Evolutionary conservation across 2,329 filamentous ascomycete genomes (phyloP).

Genomic region (Byssochlamys sp.): DNA sequence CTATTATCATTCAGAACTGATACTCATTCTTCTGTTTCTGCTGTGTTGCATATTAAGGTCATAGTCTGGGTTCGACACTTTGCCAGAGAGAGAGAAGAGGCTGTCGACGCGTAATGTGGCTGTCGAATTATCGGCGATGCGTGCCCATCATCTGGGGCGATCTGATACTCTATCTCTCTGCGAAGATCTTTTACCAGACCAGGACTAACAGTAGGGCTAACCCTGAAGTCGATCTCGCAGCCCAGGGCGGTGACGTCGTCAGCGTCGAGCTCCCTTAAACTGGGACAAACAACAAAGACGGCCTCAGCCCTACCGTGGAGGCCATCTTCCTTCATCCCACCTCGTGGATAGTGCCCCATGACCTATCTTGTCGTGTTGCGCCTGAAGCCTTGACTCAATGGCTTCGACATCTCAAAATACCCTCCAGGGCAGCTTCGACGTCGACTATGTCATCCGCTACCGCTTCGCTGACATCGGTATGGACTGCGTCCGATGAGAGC

Average conservation of each 20-base stretch:
- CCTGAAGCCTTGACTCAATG: constrained; percentile 12
- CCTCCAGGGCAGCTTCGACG: constrained; percentile 51
- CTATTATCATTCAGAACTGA: neutral
- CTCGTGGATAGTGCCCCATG: neutral
- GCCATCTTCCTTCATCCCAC: neutral
- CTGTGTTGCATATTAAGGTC: too few species aligned
- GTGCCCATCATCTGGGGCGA: neutral
- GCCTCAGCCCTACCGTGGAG: neutral
- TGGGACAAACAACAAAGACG: neutral
- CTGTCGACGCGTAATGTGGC: neutral
- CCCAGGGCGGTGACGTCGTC: neutral
- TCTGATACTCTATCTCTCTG: neutral
- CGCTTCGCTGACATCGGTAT: constrained; percentile 59
- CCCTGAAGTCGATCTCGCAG: neutral
- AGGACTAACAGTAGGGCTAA: neutral
- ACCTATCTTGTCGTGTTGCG: neutral
- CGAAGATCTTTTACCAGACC: neutral
- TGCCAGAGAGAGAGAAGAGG: neutral
- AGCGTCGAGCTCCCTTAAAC: neutral
- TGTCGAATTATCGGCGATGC: neutral
- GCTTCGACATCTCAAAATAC: constrained; percentile 18
- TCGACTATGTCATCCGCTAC: constrained; percentile 85
- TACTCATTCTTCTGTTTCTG: neutral
- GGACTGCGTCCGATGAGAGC: constrained; percentile 7
- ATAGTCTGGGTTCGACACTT: neutral